A percentile compares a stretch with the other conserved stretches of the same genome.
phyloP scores from a whole-genome alignment of 257 asterid species.

The Nicotiana knightiana region DNA sequence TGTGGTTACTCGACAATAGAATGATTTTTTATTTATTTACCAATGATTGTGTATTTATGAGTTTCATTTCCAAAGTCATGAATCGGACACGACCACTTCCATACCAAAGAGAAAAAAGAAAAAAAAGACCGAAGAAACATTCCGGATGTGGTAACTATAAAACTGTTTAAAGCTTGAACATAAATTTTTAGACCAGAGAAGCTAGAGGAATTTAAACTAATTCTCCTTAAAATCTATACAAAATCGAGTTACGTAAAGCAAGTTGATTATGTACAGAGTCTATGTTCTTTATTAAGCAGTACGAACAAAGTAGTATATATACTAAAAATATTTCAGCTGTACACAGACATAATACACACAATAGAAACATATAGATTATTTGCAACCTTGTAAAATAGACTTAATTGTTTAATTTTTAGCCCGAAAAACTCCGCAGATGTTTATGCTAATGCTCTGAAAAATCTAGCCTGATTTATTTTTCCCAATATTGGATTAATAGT shows the following conservation, averaged over 20 bases:
- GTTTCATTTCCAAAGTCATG: background rate
- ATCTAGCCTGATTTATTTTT: background rate
- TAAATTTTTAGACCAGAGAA: background rate
- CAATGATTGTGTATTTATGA: background rate
- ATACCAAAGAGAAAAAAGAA: background rate
- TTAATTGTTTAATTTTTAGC: background rate
- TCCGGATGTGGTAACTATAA: background rate
- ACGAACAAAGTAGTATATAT: background rate
- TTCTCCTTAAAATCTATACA: background rate
- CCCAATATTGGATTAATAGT: background rate
- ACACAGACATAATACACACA: background rate
- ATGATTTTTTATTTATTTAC: constrained; percentile 1
- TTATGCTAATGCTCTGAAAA: background rate
- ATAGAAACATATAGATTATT: background rate
- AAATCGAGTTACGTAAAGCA: no score
- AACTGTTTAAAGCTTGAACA: background rate
- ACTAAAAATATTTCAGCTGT: background rate
- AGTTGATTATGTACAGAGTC: background rate
- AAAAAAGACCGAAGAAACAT: background rate
- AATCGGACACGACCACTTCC: background rate
- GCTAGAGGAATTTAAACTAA: background rate
- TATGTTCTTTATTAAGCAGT: background rate
- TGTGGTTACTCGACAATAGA: background rate
- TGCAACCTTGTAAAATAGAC: background rate
- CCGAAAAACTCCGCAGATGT: background rate